A percentile compares a stretch with the other conserved stretches of the same genome.
Conservation (phyloP, 345 rosid species). For the Salix brachista region DNA sequence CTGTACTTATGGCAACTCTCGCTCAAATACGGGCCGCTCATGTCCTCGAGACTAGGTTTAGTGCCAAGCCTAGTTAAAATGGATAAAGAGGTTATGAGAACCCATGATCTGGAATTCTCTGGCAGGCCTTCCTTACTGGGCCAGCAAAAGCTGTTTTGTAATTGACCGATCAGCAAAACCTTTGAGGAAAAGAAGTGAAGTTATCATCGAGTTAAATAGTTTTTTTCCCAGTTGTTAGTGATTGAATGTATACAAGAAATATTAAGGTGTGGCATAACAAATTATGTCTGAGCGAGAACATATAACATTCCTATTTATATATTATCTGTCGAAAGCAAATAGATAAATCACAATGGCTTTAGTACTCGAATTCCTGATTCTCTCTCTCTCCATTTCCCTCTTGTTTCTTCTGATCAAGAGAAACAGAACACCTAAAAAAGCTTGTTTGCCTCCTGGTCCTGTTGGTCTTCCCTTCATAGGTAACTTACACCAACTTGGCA, state of each 20-base stretch:
- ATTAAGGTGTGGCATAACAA: too few relatives aligned
- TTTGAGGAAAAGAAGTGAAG: too few relatives aligned
- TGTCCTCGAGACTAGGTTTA: not conserved
- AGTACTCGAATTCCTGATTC: not conserved
- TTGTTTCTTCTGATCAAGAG: slow-evolving; percentile 19
- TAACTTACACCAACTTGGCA: slow-evolving; percentile 43
- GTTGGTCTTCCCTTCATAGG: slow-evolving; percentile 44
- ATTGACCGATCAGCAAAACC: too few relatives aligned
- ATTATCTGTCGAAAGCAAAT: too few relatives aligned
- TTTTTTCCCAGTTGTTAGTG: too few relatives aligned
- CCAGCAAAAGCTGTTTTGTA: not conserved
- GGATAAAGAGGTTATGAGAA: slow-evolving; percentile 1
- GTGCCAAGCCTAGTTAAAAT: not conserved
- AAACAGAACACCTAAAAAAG: not conserved
- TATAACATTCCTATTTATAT: too few relatives aligned
- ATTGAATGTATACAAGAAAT: too few relatives aligned
- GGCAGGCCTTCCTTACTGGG: not conserved
- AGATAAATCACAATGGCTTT: too few relatives aligned
- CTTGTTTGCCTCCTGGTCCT: slow-evolving; percentile 46
- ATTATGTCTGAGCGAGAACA: too few relatives aligned
- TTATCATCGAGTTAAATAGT: too few relatives aligned
- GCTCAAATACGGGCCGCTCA: not conserved
- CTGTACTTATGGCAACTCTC: slow-evolving; percentile 4
- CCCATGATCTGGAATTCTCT: not conserved
- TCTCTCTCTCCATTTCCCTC: slow-evolving; percentile 10